Percentiles rank a stretch among this genome's conserved stretches.
Conservation (phyloP, 2,329 filamentous ascomycete genomes). For the Penicillium sp. region DNA sequence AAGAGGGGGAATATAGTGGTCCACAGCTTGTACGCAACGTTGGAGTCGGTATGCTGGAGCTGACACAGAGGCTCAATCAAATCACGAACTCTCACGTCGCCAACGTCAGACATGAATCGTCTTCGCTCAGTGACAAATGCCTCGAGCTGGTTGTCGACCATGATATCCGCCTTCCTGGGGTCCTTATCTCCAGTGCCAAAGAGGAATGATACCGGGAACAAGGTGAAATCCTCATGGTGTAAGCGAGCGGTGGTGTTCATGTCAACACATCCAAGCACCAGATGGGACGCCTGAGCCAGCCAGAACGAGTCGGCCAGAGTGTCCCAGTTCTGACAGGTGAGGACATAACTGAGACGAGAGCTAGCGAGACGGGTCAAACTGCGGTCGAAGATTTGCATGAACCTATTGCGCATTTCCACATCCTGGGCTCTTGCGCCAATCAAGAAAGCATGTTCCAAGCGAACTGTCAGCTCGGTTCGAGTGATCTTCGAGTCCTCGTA, state of each 20-base stretch:
- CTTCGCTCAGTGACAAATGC: slow-evolving; percentile 74
- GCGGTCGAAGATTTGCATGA: slow-evolving; percentile 94
- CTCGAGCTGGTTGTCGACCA: slow-evolving; percentile 82
- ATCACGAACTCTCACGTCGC: slow-evolving; percentile 84
- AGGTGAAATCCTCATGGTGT: slow-evolving; percentile 79
- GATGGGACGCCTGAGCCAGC: slow-evolving; percentile 90
- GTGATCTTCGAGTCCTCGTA: slow-evolving; percentile 98
- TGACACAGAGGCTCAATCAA: slow-evolving; percentile 87
- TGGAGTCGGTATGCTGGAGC: slow-evolving; percentile 83
- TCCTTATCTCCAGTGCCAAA: slow-evolving; percentile 76
- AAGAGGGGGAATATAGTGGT: slow-evolving; percentile 86
- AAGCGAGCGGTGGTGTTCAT: slow-evolving; percentile 77
- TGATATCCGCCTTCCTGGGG: slow-evolving; percentile 60
- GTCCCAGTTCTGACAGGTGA: slow-evolving; percentile 95
- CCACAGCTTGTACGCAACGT: slow-evolving; percentile 87
- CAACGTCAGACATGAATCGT: slow-evolving; percentile 79
- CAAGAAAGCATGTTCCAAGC: slow-evolving; percentile 97
- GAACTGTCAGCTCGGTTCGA: slow-evolving; percentile 89
- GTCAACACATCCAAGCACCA: slow-evolving; percentile 88
- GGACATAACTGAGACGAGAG: slow-evolving; percentile 82
- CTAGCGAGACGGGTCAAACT: slow-evolving; percentile 91
- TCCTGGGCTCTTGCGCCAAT: slow-evolving; percentile 92
- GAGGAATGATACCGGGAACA: slow-evolving; percentile 71
- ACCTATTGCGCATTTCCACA: slow-evolving; percentile 94
- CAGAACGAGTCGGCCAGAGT: slow-evolving; percentile 93